Conservation (phyloP, 305 asterid genomes). For the Ruellia speciosa region DNA sequence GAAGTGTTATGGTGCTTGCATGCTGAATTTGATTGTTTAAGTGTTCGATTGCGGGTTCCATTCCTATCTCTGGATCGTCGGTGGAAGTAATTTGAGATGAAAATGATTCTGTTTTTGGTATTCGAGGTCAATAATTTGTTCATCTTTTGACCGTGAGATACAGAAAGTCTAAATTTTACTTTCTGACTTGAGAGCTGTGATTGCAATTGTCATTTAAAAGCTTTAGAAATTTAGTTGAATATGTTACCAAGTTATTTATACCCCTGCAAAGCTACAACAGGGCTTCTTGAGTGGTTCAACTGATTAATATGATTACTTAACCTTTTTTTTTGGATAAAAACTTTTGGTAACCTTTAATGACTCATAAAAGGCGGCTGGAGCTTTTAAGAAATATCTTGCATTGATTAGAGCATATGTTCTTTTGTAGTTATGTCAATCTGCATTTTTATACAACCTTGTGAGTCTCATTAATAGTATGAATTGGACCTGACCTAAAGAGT, state of each 20-base stretch:
- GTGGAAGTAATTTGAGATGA: neutral
- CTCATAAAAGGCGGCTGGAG: neutral
- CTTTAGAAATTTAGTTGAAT: neutral
- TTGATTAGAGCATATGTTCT: neutral
- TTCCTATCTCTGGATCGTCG: too few relatives aligned
- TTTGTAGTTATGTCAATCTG: neutral
- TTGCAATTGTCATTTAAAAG: neutral
- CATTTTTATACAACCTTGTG: neutral
- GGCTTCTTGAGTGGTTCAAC: neutral
- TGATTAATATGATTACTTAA: neutral
- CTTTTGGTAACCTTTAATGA: too few relatives aligned
- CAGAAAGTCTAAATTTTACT: neutral
- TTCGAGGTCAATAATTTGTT: neutral
- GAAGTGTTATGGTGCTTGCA: constrained; percentile 14
- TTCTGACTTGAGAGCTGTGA: neutral
- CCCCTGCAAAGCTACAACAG: neutral
- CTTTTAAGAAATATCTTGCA: neutral
- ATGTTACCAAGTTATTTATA: neutral
- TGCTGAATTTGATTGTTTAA: neutral
- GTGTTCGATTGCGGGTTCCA: too few relatives aligned
- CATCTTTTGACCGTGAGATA: neutral
- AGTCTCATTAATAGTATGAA: neutral
- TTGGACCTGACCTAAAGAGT: neutral
- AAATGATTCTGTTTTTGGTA: neutral
- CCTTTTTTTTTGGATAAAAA: too few relatives aligned